Percentiles rank a stretch among this genome's conserved stretches.
phyloP scores from a whole-genome alignment of 495 filamentous ascomycete genomes.

The Recurvomyces mirabilis region DNA sequence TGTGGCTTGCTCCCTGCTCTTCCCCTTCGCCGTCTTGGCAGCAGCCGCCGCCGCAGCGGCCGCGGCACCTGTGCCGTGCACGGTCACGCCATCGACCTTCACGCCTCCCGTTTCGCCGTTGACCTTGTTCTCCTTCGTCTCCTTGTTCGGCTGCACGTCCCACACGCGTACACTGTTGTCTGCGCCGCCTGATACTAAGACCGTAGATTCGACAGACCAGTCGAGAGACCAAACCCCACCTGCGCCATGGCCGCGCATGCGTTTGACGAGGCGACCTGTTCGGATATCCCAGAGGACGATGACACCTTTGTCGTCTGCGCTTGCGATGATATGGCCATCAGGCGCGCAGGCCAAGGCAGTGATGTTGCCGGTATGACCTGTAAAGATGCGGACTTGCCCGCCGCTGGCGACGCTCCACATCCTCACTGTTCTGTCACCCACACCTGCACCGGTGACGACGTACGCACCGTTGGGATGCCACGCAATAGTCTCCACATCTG shows the following conservation, averaged over 20 bases:
- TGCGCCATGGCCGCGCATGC: constrained; percentile 85
- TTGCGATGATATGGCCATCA: constrained; percentile 76
- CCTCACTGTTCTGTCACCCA: constrained; percentile 73
- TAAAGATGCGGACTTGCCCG: constrained; percentile 79
- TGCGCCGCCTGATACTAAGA: constrained; percentile 80
- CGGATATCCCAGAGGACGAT: constrained; percentile 91
- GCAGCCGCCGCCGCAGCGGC: too few species aligned
- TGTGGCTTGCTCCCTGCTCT: constrained; percentile 47
- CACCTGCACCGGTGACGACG: constrained; percentile 67
- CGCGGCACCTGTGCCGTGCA: constrained; percentile 23
- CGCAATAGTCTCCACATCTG: constrained; percentile 67
- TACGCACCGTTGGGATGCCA: constrained; percentile 93
- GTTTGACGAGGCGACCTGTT: constrained; percentile 70
- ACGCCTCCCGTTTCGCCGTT: constrained; percentile 45
- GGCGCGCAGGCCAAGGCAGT: constrained; percentile 74
- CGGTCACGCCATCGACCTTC: constrained; percentile 27
- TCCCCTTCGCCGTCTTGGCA: constrained; percentile 61
- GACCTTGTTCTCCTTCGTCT: constrained; percentile 40
- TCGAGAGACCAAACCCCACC: constrained; percentile 86
- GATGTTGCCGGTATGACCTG: constrained; percentile 75
- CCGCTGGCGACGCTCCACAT: constrained; percentile 94
- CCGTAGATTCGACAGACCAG: constrained; percentile 80
- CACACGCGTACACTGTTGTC: constrained; percentile 88
- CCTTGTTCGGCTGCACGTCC: constrained; percentile 43
- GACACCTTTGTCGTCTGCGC: constrained; percentile 69